Percentiles rank a stretch among this genome's conserved stretches.
phyloP scores from a whole-genome alignment of 495 filamentous ascomycete genomes.

The Penicillium robsamsonii region DNA sequence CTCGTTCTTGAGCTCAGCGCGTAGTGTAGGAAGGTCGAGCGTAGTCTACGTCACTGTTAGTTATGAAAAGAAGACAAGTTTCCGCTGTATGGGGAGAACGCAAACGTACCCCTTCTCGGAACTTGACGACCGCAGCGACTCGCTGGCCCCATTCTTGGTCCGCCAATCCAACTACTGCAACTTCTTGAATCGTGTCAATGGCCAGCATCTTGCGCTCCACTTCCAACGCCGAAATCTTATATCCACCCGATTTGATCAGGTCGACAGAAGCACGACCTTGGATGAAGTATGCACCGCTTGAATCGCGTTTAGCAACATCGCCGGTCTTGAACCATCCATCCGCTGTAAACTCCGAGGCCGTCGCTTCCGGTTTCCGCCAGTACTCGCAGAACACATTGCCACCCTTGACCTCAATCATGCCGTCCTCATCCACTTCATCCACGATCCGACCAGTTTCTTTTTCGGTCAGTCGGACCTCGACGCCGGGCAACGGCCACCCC shows the following conservation, averaged over 20 bases:
- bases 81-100: not conserved
- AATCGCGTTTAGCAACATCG: conserved; percentile 42
- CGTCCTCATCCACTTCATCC: conserved; percentile 36
- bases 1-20: conserved; percentile 39
- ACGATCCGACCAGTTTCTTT: conserved; percentile 39
- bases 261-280: conserved; percentile 48
- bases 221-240: conserved; percentile 47
- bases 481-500: conserved; percentile 46
- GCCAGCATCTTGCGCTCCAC: conserved; percentile 45
- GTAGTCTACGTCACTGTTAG: conserved; percentile 26
- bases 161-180: conserved; percentile 42
- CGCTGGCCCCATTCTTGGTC: conserved; percentile 49
- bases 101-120: conserved; percentile 39
- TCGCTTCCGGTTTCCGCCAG: conserved; percentile 44
- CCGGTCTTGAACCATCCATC: conserved; percentile 52
- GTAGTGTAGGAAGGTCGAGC: conserved; percentile 36
- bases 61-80: not conserved
- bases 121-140: conserved; percentile 44
- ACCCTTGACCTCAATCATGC: conserved; percentile 48
- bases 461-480: conserved; percentile 41
- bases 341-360: conserved; percentile 40
- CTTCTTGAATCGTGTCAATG: conserved; percentile 38
- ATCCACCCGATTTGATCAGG: conserved; percentile 48
- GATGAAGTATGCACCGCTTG: conserved; percentile 43
- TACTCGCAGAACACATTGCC: conserved; percentile 47